Base-by-base conservation (phyloP, 2,329 filamentous ascomycete species). In the Xylaria sp. region DNA sequence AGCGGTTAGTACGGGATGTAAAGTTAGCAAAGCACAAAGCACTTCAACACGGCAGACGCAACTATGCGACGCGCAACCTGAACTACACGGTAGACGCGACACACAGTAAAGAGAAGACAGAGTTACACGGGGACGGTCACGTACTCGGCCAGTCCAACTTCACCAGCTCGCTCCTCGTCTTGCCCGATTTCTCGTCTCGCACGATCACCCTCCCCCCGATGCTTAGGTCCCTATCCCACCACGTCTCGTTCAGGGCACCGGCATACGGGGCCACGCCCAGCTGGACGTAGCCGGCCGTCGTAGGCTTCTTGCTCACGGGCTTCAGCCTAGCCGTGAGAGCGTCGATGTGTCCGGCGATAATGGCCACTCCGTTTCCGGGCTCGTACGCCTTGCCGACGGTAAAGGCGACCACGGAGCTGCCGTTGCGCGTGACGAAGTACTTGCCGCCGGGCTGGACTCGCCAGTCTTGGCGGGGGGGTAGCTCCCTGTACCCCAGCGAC, bases 191-290 rank as follows among this genome's bases (percentile, higher is more conserved):
- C 28, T 28, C 81, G 74, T 97, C 90, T 71, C 90, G 92, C 54
- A 98, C 90, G 58, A 98, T 85, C 4, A 98, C 95, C 53, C 94
- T 87, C 46, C 96, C 96, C 72, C 94, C 96, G 74, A 98, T 92
- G 72, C 92, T 91, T 60, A 99, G 86, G 80, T 99, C 96, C 44
- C 96, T 89, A 80, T 98, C 96, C 95, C 94, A 98, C 96, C 96
- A 98, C 0, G 96, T 98, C 71, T 86, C 85, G 78, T 94, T 96
- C 70, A 98, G 82, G 1, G 85, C 94, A 59, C 96, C 95, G 10
- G 94, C 95, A 78, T 98, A 99, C 0, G 93, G 96, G 2, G 96
- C 94, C 62, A 98, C 93, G 28, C 93, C 95, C 6, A 98, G 87
- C 83, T 98, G 93, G 33, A 93, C 80, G 77, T 93, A 99, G 63